Conservation (phyloP, 2,329 filamentous ascomycete genomes). For the Alternaria arbusti region DNA sequence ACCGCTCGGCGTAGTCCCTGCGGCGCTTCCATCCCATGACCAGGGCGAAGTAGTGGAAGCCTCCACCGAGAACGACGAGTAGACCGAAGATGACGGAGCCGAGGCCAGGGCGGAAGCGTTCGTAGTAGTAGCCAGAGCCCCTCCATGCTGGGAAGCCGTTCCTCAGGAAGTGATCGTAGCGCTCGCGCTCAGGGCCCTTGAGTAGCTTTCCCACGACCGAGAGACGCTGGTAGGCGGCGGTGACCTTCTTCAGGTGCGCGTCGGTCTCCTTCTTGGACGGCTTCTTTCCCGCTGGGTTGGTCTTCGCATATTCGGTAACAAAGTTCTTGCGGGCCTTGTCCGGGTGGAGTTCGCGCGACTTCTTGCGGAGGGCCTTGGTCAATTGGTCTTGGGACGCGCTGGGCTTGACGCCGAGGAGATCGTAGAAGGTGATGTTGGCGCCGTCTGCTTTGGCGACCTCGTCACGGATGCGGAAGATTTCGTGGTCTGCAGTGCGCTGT, state of each 20-base stretch:
- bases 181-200: conserved; percentile 76
- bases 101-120: conserved; percentile 87
- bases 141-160: conserved; percentile 97
- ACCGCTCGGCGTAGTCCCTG: conserved; percentile 87
- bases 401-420: conserved; percentile 80
- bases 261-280: conserved; percentile 78
- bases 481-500: conserved; percentile 71
- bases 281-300: conserved; percentile 61
- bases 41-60: conserved; percentile 83
- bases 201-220: conserved; percentile 86
- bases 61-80: conserved; percentile 83
- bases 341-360: conserved; percentile 81
- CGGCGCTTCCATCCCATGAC: conserved; percentile 89
- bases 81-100: conserved; percentile 82
- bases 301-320: conserved; percentile 67
- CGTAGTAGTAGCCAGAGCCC: conserved; percentile 98
- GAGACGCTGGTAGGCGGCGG: conserved; percentile 82
- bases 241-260: conserved; percentile 78
- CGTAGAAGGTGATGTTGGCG: conserved; percentile 84
- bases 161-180: conserved; percentile 91
- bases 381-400: conserved; percentile 84
- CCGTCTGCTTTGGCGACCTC: conserved; percentile 81
- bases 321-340: conserved; percentile 94
- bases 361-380: conserved; percentile 92
- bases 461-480: conserved; percentile 95